Evolutionary conservation across 257 asterid genomes (phyloP), one percentile per base, ranked within the genome.

Genomic region (Ocimum tenuiflorum): DNA sequence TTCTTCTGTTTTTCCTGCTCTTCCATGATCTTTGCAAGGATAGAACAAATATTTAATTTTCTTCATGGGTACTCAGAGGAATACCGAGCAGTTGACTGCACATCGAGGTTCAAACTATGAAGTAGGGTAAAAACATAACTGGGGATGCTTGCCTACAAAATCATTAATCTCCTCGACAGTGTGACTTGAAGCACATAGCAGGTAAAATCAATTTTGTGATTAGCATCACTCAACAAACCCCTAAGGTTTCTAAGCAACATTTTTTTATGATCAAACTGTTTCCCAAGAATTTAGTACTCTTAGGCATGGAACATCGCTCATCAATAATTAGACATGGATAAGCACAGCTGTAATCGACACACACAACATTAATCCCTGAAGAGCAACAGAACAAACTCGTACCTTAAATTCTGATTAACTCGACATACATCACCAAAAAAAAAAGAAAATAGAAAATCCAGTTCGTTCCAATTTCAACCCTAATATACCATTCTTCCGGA

Each of bases 381-480:
- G 23, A 69, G 5, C 1, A 45, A 42, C 62, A 48, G 23, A 42
- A 49, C 48, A 45, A 14, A 19, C 17, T 8, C 61, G 60, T 13
- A 11, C 3, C 14, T 33, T 24, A 6, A 48, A 43, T 22, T 15
- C 36, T 46, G 33, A 48, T 3, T 4, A 70, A 41, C 20, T 18
- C 15, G 1, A 7, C 47, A 55, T 3, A 61, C 52, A 68, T 8
- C 23, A 51, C 41, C 31, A 61, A 51, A 15, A 41, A 46, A 46
- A 8, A 29, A n/a, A 31, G 51, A 8, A 12, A 22, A 8, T 0
- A 4, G 22, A 61, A 23, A 58, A 59, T 35, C 43, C 17, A 59
- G n/a, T n/a, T 31, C 39, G 27, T 51, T 49, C 55, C 54, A 68
- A 39, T 11, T 27, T 18, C 57, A 77, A 55, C 69, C 69, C 75